Conservation (phyloP, 1,284 basidiomycete genomes). For the Apiotrichum akiyoshidainum region DNA sequence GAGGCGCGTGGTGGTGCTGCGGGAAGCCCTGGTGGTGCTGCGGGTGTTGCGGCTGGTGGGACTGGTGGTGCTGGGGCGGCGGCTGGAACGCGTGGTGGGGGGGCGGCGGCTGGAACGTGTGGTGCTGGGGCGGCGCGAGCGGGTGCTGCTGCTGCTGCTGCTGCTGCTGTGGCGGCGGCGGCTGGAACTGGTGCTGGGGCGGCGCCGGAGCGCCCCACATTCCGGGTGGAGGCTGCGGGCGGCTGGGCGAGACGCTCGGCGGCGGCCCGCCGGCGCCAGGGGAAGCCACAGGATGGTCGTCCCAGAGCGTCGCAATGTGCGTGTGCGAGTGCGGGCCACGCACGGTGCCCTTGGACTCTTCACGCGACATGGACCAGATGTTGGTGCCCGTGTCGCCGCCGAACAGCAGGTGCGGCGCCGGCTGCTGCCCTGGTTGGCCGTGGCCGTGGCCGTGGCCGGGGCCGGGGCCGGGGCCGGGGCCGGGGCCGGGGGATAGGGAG, state of each 20-base stretch:
- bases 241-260: too few species aligned
- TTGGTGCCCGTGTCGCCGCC: conserved; percentile 22
- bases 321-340: conserved; percentile 14
- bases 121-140: background rate
- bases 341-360: conserved; percentile 26
- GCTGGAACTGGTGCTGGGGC: background rate
- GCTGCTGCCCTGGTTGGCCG: too few species aligned
- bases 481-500: conserved; percentile 6
- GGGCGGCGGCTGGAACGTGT: background rate
- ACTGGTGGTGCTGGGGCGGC: background rate
- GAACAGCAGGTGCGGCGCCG: conserved; percentile 23
- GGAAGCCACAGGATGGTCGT: background rate
- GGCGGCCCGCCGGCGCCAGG: background rate
- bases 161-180: background rate
- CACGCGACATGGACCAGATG: conserved; percentile 40
- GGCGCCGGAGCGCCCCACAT: background rate
- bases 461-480: background rate
- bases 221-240: too few species aligned
- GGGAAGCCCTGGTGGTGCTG: background rate
- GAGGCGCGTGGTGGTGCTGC: background rate
- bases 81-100: background rate
- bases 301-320: conserved; percentile 3
- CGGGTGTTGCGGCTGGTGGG: background rate
- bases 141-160: background rate
- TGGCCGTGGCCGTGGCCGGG: background rate